Conservation (phyloP, 306 rosid genomes). For the Quercus glauca region DNA sequence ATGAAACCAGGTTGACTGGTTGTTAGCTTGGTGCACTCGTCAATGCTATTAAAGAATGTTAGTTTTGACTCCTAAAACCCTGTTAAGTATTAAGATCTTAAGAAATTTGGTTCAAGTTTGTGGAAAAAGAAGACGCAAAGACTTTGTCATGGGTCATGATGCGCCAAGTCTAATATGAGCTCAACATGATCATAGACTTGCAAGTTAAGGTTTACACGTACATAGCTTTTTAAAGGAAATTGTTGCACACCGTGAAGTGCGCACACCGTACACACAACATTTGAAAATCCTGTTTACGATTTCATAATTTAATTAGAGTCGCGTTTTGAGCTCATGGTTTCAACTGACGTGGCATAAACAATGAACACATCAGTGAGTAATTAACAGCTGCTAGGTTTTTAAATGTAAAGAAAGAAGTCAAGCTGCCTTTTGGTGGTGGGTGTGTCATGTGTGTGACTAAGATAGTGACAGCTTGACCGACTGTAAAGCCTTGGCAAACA, state of each 20-base stretch:
- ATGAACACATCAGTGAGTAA: too few species aligned
- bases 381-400: too few species aligned
- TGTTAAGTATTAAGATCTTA: neutral
- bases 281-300: too few species aligned
- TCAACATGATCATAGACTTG: neutral
- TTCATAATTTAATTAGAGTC: too few species aligned
- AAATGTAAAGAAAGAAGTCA: neutral
- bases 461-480: neutral
- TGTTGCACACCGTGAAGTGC: too few species aligned
- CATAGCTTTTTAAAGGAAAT: too few species aligned
- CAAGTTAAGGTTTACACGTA: neutral
- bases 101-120: neutral
- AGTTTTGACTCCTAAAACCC: constrained; percentile 4
- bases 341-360: too few species aligned
- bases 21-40: constrained; percentile 4
- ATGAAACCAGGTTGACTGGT: neutral
- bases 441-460: neutral
- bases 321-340: too few species aligned
- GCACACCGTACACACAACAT: too few species aligned
- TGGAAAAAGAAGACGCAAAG: neutral
- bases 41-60: constrained; percentile 9
- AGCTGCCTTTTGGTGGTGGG: neutral
- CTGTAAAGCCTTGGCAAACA: neutral
- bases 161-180: neutral
- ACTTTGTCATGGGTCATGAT: neutral